phyloP scores from a whole-genome alignment of 805 yeast species.

The Ogataea pilisensis region DNA sequence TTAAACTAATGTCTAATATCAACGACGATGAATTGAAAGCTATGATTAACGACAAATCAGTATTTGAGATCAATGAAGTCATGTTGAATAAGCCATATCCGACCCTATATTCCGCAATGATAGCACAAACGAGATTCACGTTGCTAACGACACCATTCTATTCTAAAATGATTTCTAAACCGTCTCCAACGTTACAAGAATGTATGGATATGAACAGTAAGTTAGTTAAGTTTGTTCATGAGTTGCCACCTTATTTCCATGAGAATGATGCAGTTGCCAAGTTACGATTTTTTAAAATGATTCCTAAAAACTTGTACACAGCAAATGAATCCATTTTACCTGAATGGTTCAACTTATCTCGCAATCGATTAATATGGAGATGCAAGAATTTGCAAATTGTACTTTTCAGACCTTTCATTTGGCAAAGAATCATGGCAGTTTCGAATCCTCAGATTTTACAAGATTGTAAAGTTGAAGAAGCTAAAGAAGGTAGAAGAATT shows the following conservation, averaged over 20 bases:
- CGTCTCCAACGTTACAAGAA: conserved; percentile 45
- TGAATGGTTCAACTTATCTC: conserved; percentile 51
- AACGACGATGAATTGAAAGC: conserved; percentile 38
- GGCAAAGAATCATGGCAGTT: conserved; percentile 45
- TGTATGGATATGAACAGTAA: conserved; percentile 44
- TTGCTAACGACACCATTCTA: conserved; percentile 45
- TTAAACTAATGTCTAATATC: conserved; percentile 46
- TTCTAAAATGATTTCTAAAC: conserved; percentile 42
- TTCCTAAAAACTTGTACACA: conserved; percentile 20
- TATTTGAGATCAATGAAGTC: conserved; percentile 11
- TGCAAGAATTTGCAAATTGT: conserved; percentile 52
- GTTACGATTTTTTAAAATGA: conserved; percentile 20
- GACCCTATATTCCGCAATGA: conserved; percentile 55
- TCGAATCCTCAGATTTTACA: conserved; percentile 31
- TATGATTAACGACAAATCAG: conserved; percentile 22
- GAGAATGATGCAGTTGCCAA: conserved; percentile 35
- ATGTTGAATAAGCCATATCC: conserved; percentile 36
- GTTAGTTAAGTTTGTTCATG: conserved; percentile 36
- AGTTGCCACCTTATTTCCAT: conserved; percentile 45
- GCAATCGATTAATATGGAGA: conserved; percentile 55
- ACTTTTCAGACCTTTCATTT: conserved; percentile 51
- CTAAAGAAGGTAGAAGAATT: conserved; percentile 44
- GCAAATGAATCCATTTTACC: conserved; percentile 28
- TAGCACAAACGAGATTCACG: conserved; percentile 50
- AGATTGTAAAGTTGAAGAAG: conserved; percentile 37